A percentile compares a stretch with the other conserved stretches of the same genome.
phyloP scores from a whole-genome alignment of 2,329 filamentous ascomycete genomes.

The Lasiodiplodia citricola region DNA sequence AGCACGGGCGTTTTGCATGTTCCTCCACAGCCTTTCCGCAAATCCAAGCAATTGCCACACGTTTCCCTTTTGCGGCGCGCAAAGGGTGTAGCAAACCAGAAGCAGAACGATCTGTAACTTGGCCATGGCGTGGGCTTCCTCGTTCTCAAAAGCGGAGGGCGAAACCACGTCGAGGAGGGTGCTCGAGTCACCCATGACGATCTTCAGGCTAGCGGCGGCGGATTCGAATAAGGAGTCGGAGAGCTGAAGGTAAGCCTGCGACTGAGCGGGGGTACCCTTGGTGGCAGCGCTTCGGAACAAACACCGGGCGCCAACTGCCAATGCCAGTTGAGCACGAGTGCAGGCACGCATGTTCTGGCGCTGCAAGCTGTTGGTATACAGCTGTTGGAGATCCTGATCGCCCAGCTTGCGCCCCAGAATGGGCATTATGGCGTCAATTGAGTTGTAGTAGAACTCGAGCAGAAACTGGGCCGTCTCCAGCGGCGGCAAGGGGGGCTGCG shows the following conservation, averaged over 20 bases:
- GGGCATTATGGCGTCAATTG: slow-evolving; percentile 14
- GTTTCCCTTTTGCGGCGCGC: slow-evolving; percentile 20
- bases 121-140: slow-evolving; percentile 25
- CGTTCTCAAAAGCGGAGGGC: slow-evolving; percentile 23
- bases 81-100: slow-evolving; percentile 19
- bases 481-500: slow-evolving; percentile 4
- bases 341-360: slow-evolving; percentile 21
- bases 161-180: slow-evolving; percentile 14
- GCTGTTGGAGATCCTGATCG: slow-evolving; percentile 18
- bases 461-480: slow-evolving; percentile 18
- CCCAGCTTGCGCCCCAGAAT: slow-evolving; percentile 18
- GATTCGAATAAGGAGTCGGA: slow-evolving; percentile 24
- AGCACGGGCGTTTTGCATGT: slow-evolving; percentile 23
- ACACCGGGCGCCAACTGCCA: slow-evolving; percentile 13
- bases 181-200: slow-evolving; percentile 16
- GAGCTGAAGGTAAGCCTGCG: slow-evolving; percentile 24
- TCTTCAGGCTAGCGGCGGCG: slow-evolving; percentile 5
- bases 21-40: slow-evolving; percentile 23
- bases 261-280: slow-evolving; percentile 24
- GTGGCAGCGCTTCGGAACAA: slow-evolving; percentile 25
- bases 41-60: slow-evolving; percentile 26
- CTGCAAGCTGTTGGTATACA: slow-evolving; percentile 13
- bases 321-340: slow-evolving; percentile 16
- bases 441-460: slow-evolving; percentile 26
- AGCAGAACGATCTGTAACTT: slow-evolving; percentile 26